Percentiles rank a stretch among this genome's conserved stretches.
Conservation (phyloP, 2,329 filamentous ascomycete species). For the Pezicula neosporulosa region DNA sequence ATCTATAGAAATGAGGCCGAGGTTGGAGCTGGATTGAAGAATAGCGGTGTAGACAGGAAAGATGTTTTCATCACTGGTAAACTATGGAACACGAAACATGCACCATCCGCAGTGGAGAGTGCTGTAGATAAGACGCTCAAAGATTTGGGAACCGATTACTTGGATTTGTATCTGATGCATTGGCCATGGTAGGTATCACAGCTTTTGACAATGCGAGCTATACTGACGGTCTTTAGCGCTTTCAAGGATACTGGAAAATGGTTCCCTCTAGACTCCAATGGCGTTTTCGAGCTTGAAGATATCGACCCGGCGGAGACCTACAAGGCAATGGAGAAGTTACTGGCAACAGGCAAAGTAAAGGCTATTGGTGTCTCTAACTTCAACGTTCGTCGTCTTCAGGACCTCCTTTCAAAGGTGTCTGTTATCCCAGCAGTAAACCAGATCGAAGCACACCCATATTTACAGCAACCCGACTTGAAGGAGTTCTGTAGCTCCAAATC, state of each 20-base stretch:
- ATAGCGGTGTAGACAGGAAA: slow-evolving; percentile 31
- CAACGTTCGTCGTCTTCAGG: slow-evolving; percentile 36
- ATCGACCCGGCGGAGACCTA: slow-evolving; percentile 21
- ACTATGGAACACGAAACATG: slow-evolving; percentile 48
- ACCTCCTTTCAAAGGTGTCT: slow-evolving; percentile 36
- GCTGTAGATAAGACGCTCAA: slow-evolving; percentile 26
- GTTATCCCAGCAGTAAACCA: slow-evolving; percentile 47
- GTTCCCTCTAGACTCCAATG: slow-evolving; percentile 9
- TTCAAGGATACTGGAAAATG: slow-evolving; percentile 6
- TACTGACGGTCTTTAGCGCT: not conserved
- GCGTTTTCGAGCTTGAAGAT: slow-evolving; percentile 8
- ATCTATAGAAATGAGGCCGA: slow-evolving; percentile 30
- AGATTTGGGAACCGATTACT: slow-evolving; percentile 31
- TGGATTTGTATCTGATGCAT: slow-evolving; percentile 34
- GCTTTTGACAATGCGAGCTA: not conserved
- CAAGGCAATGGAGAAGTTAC: slow-evolving; percentile 35
- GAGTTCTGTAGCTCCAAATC: slow-evolving; percentile 42
- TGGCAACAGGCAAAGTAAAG: slow-evolving; percentile 32
- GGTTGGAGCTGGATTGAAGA: slow-evolving; percentile 34
- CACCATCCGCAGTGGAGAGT: slow-evolving; percentile 23
- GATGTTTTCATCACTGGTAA: slow-evolving; percentile 49
- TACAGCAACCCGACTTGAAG: slow-evolving; percentile 45
- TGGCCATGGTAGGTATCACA: slow-evolving; percentile 16
- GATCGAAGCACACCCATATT: slow-evolving; percentile 68
- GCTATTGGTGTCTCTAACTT: slow-evolving; percentile 51